phyloP scores from a whole-genome alignment of 1,139 yeast genomes.

The Saccharomyces uvarum region DNA sequence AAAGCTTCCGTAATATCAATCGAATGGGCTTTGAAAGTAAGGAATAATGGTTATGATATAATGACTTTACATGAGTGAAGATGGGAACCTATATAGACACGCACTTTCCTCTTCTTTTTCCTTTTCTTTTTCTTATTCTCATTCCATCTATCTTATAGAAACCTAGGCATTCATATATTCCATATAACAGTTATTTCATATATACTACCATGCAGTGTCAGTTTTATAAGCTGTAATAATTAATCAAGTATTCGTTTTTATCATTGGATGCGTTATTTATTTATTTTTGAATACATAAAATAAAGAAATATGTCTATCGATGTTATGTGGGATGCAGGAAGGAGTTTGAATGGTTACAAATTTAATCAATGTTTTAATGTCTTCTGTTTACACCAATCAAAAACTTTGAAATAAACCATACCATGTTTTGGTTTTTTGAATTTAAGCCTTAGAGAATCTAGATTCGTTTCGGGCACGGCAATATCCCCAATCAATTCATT shows the following conservation, averaged over 20 bases:
- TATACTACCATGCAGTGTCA: background rate
- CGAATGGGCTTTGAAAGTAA: conserved; percentile 66
- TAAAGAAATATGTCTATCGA: background rate
- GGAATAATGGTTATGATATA: conserved; percentile 33
- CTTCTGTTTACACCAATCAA: conserved; percentile 12
- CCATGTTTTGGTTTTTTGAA: conserved; percentile 20
- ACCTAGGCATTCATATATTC: background rate
- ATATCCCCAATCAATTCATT: conserved; percentile 10
- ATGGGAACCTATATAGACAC: background rate
- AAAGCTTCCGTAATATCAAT: conserved; percentile 80
- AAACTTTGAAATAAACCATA: conserved; percentile 16
- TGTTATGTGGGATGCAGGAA: background rate
- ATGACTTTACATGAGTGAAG: conserved; percentile 32
- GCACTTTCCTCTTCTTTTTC: background rate
- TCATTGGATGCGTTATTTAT: background rate
- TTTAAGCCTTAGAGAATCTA: conserved; percentile 26
- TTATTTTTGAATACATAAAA: background rate
- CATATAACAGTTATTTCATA: background rate
- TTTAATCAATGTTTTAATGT: conserved; percentile 16
- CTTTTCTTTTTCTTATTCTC: background rate
- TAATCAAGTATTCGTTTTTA: background rate
- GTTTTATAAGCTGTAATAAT: background rate
- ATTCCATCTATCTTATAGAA: background rate
- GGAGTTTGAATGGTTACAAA: conserved; percentile 23
- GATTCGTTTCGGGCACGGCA: conserved; percentile 25